phyloP scores from a whole-genome alignment of 352 stramenopile genomes.

The Phytophthora cajani region DNA sequence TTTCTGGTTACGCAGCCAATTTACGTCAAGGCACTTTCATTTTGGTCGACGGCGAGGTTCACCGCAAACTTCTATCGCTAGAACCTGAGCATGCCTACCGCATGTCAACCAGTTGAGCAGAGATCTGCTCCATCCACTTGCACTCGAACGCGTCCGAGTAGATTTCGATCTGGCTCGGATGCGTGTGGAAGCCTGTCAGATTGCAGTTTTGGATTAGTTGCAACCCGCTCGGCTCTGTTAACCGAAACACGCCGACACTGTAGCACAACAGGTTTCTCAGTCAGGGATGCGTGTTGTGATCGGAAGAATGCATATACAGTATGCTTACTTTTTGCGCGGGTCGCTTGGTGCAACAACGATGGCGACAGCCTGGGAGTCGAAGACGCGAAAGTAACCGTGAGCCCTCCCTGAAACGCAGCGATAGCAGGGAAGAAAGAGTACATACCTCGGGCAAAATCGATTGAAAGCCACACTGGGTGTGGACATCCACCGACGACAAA shows the following conservation, averaged over 20 bases:
- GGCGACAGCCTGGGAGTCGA: slow-evolving; percentile 64
- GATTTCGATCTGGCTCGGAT: slow-evolving; percentile 77
- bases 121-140: slow-evolving; percentile 57
- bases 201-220: slow-evolving; percentile 91
- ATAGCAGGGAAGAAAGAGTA: background rate
- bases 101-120: slow-evolving; percentile 74
- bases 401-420: slow-evolving; percentile 1
- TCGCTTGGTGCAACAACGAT: slow-evolving; percentile 89
- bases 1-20: background rate
- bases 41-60: background rate
- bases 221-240: slow-evolving; percentile 79
- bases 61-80: slow-evolving; percentile 21
- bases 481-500: slow-evolving; percentile 89
- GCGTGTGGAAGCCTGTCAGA: slow-evolving; percentile 86
- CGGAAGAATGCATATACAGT: background rate
- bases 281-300: background rate
- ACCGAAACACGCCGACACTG: slow-evolving; percentile 86
- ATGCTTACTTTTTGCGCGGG: slow-evolving; percentile 56
- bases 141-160: slow-evolving; percentile 83
- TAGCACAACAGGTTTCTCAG: background rate
- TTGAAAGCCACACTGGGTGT: slow-evolving; percentile 92
- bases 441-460: slow-evolving; percentile 85
- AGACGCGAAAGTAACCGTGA: slow-evolving; percentile 8
- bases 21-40: background rate
- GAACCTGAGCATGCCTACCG: slow-evolving; percentile 32